phyloP scores from a whole-genome alignment of 768 basidiomycete genomes.

The Xerocomellus chrysenteron region DNA sequence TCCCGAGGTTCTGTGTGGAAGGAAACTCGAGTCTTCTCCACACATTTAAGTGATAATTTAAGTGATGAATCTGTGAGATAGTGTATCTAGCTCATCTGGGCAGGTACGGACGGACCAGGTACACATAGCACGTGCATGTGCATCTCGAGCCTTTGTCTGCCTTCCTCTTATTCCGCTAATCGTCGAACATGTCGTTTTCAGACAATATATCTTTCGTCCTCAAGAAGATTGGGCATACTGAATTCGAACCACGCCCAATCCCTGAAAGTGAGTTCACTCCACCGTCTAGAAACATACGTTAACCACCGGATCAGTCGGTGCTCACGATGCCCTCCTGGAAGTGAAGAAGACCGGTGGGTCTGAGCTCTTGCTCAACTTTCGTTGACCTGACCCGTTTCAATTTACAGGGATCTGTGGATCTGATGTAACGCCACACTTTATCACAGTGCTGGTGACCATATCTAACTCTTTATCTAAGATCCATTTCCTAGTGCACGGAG shows the following conservation, averaged over 20 bases:
- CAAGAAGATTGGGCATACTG: slow-evolving; percentile 61
- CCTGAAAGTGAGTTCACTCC: slow-evolving; percentile 54
- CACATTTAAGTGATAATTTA: too few relatives aligned
- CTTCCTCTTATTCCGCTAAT: neutral
- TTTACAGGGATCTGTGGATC: slow-evolving; percentile 83
- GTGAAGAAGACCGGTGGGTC: slow-evolving; percentile 88
- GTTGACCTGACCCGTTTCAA: slow-evolving; percentile 12
- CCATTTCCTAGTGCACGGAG: slow-evolving; percentile 76
- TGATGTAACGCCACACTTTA: slow-evolving; percentile 51
- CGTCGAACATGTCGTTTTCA: slow-evolving; percentile 44
- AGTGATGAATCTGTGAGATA: too few relatives aligned
- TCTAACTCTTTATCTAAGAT: slow-evolving; percentile 44
- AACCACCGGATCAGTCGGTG: slow-evolving; percentile 46
- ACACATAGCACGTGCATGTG: too few relatives aligned
- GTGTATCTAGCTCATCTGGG: too few relatives aligned
- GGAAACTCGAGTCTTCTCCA: too few relatives aligned
- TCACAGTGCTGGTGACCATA: neutral
- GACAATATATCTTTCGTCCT: slow-evolving; percentile 83
- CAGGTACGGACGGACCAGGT: too few relatives aligned
- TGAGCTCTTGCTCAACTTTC: neutral
- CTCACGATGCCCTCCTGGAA: slow-evolving; percentile 79
- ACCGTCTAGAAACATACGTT: neutral
- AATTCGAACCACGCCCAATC: slow-evolving; percentile 72
- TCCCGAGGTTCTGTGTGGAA: too few relatives aligned
- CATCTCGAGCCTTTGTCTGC: neutral